phyloP scores from a whole-genome alignment of 179 eudicot genomes.

The Spergularia azorica region DNA sequence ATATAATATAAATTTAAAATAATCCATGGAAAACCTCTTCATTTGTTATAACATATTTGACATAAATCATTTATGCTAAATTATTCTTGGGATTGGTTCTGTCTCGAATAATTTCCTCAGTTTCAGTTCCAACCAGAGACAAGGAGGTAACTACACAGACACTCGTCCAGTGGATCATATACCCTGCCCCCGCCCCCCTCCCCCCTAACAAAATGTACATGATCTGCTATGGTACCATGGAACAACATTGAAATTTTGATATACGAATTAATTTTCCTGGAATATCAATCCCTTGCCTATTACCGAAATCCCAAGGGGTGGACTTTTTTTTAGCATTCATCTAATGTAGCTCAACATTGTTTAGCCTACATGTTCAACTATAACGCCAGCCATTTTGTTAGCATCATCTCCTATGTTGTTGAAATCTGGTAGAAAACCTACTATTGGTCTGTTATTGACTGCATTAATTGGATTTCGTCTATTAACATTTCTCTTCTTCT shows the following conservation, averaged over 20 bases:
- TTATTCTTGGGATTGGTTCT: too few relatives aligned
- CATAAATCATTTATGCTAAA: too few relatives aligned
- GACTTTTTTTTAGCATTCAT: too few relatives aligned
- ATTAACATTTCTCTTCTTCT: background rate
- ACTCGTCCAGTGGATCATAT: background rate
- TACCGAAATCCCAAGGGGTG: too few relatives aligned
- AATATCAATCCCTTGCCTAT: too few relatives aligned
- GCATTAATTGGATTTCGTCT: background rate
- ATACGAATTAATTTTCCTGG: background rate
- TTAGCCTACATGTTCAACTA: background rate
- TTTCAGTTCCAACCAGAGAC: too few relatives aligned
- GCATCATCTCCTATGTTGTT: background rate
- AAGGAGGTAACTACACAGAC: background rate
- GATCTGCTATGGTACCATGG: background rate
- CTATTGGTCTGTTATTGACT: background rate
- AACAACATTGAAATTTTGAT: background rate
- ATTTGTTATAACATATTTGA: too few relatives aligned
- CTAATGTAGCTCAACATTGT: too few relatives aligned
- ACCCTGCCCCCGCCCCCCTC: background rate
- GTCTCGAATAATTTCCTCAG: too few relatives aligned
- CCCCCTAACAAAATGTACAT: background rate
- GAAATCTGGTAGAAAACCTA: background rate
- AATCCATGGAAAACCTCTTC: too few relatives aligned
- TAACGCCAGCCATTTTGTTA: background rate
- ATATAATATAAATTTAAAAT: too few relatives aligned